Percentiles rank a stretch among this genome's conserved stretches.
Evolutionary conservation across 75 land plant genomes (phyloP).

Genomic region (Gnetum montanum): DNA sequence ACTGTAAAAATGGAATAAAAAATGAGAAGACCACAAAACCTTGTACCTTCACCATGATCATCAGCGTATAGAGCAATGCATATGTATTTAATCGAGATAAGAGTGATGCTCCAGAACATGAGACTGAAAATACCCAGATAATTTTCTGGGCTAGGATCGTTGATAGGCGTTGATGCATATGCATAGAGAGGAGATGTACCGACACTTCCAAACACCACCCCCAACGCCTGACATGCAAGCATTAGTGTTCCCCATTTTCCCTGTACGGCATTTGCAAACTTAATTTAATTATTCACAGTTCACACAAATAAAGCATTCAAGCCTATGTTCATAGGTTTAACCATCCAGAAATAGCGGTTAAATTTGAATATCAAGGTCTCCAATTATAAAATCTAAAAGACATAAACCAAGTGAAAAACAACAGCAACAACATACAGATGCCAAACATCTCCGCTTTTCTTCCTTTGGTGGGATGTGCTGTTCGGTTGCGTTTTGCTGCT

Average conservation of each 20-base stretch:
- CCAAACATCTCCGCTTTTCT: too few relatives aligned
- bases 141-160: slow-evolving; percentile 40
- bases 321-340: too few relatives aligned
- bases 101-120: slow-evolving; percentile 64
- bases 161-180: slow-evolving; percentile 46
- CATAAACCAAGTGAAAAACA: too few relatives aligned
- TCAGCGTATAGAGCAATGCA: slow-evolving; percentile 57
- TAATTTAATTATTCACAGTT: too few relatives aligned
- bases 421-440: too few relatives aligned
- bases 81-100: slow-evolving; percentile 63
- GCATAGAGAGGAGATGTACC: slow-evolving; percentile 81
- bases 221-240: slow-evolving; percentile 58
- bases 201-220: slow-evolving; percentile 71
- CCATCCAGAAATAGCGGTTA: too few relatives aligned
- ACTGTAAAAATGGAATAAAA: neutral
- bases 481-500: too few relatives aligned
- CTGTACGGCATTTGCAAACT: too few relatives aligned
- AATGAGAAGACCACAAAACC: neutral
- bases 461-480: too few relatives aligned
- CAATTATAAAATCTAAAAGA: too few relatives aligned
- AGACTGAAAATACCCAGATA: slow-evolving; percentile 55
- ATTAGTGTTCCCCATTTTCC: slow-evolving; percentile 22
- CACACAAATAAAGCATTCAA: too few relatives aligned
- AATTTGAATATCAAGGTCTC: too few relatives aligned
- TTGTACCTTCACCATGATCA: slow-evolving; percentile 72